Evolutionary conservation across 2,329 filamentous ascomycete genomes (phyloP), one percentile per base, ranked within the genome.

Genomic region (Aspergillus candidus): DNA sequence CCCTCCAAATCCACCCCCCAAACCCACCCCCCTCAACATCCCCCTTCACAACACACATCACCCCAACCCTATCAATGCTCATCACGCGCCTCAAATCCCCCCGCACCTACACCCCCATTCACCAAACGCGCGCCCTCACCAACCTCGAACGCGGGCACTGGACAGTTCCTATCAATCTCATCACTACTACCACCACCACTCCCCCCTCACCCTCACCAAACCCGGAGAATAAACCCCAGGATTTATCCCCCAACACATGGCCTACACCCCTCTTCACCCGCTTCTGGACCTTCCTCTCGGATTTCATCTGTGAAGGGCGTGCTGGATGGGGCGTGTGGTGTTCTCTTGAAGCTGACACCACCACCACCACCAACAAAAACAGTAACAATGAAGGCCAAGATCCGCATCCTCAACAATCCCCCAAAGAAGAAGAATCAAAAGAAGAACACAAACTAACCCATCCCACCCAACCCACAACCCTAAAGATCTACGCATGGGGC

Each of bases 401-500:
- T 27, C 7, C 6, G 4, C 22, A 27, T 8, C 22, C 22, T 7
- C 22, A 27, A 6, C 22, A 27, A 27, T 7, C 22, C 22, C 22
- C 22, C 8, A 22, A 6, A 33, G n/a, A 11, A 8, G 11, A 38
- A 29, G 10, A 2, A 18, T 30, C 35, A 15, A 15, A 15, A 27
- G 3, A 27, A 27, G 7, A 27, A 15, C 27, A 8, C 14, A 18
- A 11, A 8, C 13, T 11, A 11, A 32, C 10, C 18, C 18, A 13
- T 38, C 31, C 42, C 29, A 15, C 27, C 29, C 48, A 41, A 10
- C 49, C 67, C 10, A 68, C 72, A 44, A 63, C 52, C 1, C 61
- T 94, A 2, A 76, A 80, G 30, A 63, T 91, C 1, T 93, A 86
- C 60, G 87, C 86, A 58, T 95, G 86, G 83, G 89, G 86, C 0